These are phyloP conservation scores for Hura crepitans DNA, from an alignment of 441 rosid genomes.

Conservation along the genomic window DNA sequence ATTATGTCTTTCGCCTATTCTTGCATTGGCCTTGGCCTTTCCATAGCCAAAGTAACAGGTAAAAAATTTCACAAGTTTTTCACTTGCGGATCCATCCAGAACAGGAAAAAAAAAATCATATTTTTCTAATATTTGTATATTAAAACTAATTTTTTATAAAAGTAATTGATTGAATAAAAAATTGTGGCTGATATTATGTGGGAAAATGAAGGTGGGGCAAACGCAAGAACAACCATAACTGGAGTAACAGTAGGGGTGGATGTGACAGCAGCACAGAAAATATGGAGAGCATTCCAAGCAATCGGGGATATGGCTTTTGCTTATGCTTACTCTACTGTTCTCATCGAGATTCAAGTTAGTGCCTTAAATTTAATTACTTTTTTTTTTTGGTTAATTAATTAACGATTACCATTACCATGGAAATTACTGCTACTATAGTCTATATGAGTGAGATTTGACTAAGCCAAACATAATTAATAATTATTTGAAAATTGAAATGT, in stretches of 20 bases:
- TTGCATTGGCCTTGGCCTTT: constrained; percentile 66
- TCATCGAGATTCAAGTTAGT: constrained; percentile 78
- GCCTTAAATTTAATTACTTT: not conserved
- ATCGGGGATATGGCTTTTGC: constrained; percentile 83
- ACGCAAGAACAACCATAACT: constrained; percentile 46
- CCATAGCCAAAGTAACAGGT: constrained; percentile 67
- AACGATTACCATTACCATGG: no score
- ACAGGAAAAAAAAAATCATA: no score
- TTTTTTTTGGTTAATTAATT: no score
- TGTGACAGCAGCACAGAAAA: constrained; percentile 63
- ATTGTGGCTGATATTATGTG: no score
- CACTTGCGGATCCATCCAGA: no score
- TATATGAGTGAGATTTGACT: no score
- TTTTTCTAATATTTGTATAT: no score
- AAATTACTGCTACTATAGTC: no score
- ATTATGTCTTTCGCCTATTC: constrained; percentile 82
- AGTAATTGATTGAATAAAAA: no score
- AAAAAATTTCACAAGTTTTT: no score
- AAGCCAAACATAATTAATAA: not conserved
- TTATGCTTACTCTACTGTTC: constrained; percentile 70
- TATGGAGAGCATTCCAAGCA: constrained; percentile 79
- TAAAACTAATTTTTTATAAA: no score
- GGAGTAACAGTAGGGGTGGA: constrained; percentile 65
- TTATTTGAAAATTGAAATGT: constrained; percentile 23
- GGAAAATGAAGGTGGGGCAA: constrained; percentile 29